Percentiles rank a stretch among this genome's conserved stretches.
Conservation (phyloP, 2,329 filamentous ascomycete species). For the Venturia effusa region DNA sequence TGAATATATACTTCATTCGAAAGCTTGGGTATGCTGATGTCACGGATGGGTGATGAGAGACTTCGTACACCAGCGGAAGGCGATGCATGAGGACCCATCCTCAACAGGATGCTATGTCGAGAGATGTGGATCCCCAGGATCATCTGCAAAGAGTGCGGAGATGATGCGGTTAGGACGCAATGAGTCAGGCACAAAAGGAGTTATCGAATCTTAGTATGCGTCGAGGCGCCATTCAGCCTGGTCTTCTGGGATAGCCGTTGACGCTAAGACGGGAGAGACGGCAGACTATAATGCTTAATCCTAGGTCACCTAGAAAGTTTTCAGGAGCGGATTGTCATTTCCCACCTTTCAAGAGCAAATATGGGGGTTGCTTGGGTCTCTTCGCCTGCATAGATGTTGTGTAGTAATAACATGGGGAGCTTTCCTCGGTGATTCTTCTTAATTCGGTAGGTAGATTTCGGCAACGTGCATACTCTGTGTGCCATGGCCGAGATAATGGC, state of each 20-base stretch:
- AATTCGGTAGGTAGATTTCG: background rate
- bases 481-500: background rate
- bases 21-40: background rate
- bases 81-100: background rate
- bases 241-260: background rate
- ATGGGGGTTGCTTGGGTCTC: background rate
- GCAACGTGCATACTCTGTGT: background rate
- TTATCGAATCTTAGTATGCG: background rate
- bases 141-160: background rate
- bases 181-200: background rate
- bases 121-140: background rate
- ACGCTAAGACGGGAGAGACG: background rate
- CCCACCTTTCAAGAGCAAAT: background rate
- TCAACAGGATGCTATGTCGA: background rate
- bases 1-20: background rate
- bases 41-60: background rate
- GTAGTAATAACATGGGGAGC: background rate
- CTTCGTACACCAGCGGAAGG: background rate
- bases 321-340: background rate
- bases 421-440: background rate
- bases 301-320: background rate
- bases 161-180: background rate
- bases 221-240: background rate
- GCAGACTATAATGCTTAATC: background rate
- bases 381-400: background rate